Conservation (phyloP, 108 stramenopile genomes). For the Conticribra guillardii region DNA sequence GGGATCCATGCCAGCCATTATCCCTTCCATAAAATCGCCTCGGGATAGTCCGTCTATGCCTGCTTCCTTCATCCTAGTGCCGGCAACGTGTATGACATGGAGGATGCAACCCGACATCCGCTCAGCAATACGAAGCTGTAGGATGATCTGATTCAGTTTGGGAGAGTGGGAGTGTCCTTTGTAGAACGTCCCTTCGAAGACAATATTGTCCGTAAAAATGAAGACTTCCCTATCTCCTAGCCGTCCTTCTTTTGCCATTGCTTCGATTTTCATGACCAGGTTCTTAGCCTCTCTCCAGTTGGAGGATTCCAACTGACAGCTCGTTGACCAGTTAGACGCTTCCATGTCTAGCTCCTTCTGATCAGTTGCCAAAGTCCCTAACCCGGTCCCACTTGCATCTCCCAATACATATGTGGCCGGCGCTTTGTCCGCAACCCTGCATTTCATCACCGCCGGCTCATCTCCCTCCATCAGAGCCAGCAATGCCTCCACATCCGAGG, state of each 20-base stretch:
- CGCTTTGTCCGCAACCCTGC: neutral
- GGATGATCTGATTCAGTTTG: slow-evolving; percentile 33
- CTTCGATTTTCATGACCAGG: slow-evolving; percentile 19
- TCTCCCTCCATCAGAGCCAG: neutral
- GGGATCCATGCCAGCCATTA: slow-evolving; percentile 40
- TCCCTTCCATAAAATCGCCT: slow-evolving; percentile 39
- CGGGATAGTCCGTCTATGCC: slow-evolving; percentile 38
- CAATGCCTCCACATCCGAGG: neutral
- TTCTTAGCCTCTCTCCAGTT: slow-evolving; percentile 48
- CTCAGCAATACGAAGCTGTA: slow-evolving; percentile 14
- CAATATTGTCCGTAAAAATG: slow-evolving; percentile 55
- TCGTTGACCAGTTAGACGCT: slow-evolving; percentile 18
- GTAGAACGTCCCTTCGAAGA: slow-evolving; percentile 43
- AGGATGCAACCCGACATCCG: neutral
- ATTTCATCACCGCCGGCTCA: neutral
- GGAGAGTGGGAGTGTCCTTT: slow-evolving; percentile 42
- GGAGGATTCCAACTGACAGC: slow-evolving; percentile 6
- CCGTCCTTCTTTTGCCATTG: neutral
- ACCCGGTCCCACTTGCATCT: slow-evolving; percentile 43
- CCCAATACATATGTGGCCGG: slow-evolving; percentile 30
- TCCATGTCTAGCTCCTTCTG: too few relatives aligned
- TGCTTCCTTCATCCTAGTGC: slow-evolving; percentile 18
- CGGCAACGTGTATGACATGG: slow-evolving; percentile 20
- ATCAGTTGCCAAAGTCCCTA: neutral
- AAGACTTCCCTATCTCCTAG: slow-evolving; percentile 36